Base-by-base conservation (phyloP, 2,329 filamentous ascomycete species). In the Exophiala sp. region DNA sequence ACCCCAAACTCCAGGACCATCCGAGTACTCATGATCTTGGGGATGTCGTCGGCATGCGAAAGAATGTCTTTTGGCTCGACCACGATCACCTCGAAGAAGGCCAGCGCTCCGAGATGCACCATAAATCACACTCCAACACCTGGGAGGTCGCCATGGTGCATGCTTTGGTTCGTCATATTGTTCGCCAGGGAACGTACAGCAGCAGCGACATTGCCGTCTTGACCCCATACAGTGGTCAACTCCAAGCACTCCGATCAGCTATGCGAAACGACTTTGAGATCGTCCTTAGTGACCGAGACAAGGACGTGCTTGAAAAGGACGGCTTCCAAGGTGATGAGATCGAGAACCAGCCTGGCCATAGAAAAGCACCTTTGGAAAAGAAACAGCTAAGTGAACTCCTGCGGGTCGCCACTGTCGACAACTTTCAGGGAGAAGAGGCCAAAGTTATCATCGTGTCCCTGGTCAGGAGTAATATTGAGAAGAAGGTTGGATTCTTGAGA, bases 361-460 rank as follows among this genome's bases (percentile, higher is more conserved):
- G 24, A 10, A 27, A 27, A 27, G 24, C 24, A 27, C 5, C 24
- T 6, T 27, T 27, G 24, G 24, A 27, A 10, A 27, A 27, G 24
- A 27, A 27, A 0, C 69, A 88, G 13, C 71, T 75, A 0, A 70
- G 50, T 29, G 11, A 3, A 22, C 27, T 43, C 7, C 41, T 41
- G 35, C 27, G 35, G 38, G 39, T 52, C 83, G 24, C 24, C 5
- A 27, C 24, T 27, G 24, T 27, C 24, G 85, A 89, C 54, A 89
- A 89, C 53, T 90, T 85, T 50, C 86, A 89, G 85, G 55, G 86
- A 1, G 85, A 89, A 60, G 85, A 90, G 56, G 81, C 79, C 30
- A 79, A 88, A 1, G 83, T 90, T 13, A 81, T 88, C 0, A 76
- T 90, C 6, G 78, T 71, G 0, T 84, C 81, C 0, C 64, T 89